Percentiles rank a stretch among this genome's conserved stretches.
Conservation (phyloP, 1,139 yeast genomes). For the Debaryomyces subglobosus region DNA sequence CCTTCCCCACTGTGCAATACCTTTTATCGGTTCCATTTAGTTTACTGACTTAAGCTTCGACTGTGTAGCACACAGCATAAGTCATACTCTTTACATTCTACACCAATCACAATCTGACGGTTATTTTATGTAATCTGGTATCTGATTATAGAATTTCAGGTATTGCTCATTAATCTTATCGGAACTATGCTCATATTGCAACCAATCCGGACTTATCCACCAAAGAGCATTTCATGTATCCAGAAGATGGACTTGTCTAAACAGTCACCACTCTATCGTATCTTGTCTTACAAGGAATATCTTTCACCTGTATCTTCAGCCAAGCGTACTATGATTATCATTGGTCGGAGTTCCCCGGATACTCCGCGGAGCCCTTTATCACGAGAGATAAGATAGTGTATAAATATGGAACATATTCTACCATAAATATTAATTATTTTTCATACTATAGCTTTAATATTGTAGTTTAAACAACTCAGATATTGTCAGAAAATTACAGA, state of each 20-base stretch:
- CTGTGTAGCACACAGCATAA: too few species aligned
- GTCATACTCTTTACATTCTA: background rate
- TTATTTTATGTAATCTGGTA: background rate
- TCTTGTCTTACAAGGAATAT: background rate
- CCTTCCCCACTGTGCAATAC: background rate
- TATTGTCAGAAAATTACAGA: background rate
- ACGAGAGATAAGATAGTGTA: background rate
- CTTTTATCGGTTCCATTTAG: background rate
- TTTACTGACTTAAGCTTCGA: background rate
- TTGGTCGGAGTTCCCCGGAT: background rate
- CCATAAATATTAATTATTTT: background rate
- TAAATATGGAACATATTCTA: background rate
- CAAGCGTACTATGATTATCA: background rate
- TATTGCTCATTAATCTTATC: background rate
- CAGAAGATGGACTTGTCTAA: background rate
- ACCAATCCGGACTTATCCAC: background rate
- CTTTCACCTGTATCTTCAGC: background rate
- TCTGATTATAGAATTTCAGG: background rate
- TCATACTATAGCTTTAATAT: background rate
- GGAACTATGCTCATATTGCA: background rate
- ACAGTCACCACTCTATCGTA: background rate
- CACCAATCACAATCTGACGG: background rate
- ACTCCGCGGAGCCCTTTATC: background rate
- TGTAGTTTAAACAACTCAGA: background rate
- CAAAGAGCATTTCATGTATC: background rate